These are phyloP conservation scores for Paramyrothecium roridum DNA, from an alignment of 2,329 filamentous ascomycete species.

Conservation along the genomic window DNA sequence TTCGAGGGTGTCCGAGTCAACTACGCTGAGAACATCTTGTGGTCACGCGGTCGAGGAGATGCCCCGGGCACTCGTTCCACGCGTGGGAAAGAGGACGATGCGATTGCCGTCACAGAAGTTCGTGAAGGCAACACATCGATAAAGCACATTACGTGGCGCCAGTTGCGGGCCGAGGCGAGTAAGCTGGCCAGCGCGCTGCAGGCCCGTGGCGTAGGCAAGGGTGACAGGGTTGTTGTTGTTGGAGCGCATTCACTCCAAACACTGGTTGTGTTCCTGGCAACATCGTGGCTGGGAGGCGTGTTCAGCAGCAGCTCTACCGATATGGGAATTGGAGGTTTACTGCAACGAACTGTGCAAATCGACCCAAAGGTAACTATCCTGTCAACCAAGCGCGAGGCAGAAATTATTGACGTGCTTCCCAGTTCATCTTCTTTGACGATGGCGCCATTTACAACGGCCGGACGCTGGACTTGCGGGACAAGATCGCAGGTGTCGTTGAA, in stretches of 20 bases:
- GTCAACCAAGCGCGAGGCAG: neutral
- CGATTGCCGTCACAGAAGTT: constrained; percentile 69
- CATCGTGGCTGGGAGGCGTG: constrained; percentile 67
- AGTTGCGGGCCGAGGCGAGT: constrained; percentile 59
- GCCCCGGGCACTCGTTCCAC: constrained; percentile 45
- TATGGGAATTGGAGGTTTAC: constrained; percentile 75
- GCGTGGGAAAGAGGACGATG: constrained; percentile 64
- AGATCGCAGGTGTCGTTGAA: constrained; percentile 68
- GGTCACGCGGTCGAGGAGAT: constrained; percentile 41
- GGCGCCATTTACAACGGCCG: constrained; percentile 77
- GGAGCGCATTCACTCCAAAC: constrained; percentile 75
- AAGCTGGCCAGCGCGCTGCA: constrained; percentile 64
- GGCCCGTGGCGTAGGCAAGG: constrained; percentile 61
- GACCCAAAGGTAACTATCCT: constrained; percentile 55
- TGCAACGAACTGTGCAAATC: constrained; percentile 73
- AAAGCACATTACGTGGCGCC: constrained; percentile 62
- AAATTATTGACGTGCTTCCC: neutral
- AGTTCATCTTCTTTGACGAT: constrained; percentile 82
- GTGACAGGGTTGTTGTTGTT: constrained; percentile 74
- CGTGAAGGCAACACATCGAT: constrained; percentile 61
- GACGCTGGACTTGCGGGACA: constrained; percentile 65
- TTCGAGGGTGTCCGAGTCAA: constrained; percentile 73
- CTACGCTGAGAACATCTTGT: constrained; percentile 79
- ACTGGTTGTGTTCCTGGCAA: constrained; percentile 66
- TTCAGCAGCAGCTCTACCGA: constrained; percentile 78